A percentile compares a stretch with the other conserved stretches of the same genome.
phyloP scores from a whole-genome alignment of 163 green algal genomes.

The Prototheca wickerhamii region DNA sequence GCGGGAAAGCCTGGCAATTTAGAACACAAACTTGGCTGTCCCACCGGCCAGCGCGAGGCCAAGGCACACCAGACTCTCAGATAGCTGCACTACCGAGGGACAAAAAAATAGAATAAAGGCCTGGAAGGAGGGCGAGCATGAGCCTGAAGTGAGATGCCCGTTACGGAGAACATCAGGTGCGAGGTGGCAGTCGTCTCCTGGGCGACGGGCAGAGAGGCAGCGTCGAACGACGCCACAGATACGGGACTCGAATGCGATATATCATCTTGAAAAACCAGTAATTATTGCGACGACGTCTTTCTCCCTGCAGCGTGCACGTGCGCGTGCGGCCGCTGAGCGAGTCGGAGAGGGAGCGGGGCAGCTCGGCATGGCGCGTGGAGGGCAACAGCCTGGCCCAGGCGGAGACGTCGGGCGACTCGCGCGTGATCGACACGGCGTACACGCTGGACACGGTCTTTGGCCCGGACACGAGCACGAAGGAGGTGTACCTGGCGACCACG shows the following conservation, averaged over 20 bases:
- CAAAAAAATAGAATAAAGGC: not conserved
- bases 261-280: no score
- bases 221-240: no score
- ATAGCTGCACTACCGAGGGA: not conserved
- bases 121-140: not conserved
- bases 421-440: slow-evolving; percentile 36
- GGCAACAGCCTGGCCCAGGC: slow-evolving; percentile 51
- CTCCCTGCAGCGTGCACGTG: slow-evolving; percentile 63
- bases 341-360: slow-evolving; percentile 46
- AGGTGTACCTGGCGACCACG: slow-evolving; percentile 64
- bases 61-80: slow-evolving; percentile 14
- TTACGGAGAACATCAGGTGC: slow-evolving; percentile 25
- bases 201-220: no score
- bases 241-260: no score
- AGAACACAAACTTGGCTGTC: no score
- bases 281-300: not conserved
- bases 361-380: slow-evolving; percentile 54
- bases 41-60: not conserved
- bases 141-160: not conserved
- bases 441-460: slow-evolving; percentile 74
- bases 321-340: slow-evolving; percentile 72
- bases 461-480: slow-evolving; percentile 36
- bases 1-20: no score
- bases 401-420: slow-evolving; percentile 23
- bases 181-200: no score